Percentiles rank a stretch among this genome's conserved stretches.
phyloP scores from a whole-genome alignment of 2,329 filamentous ascomycete genomes.

The Cladophialophora exuberans region DNA sequence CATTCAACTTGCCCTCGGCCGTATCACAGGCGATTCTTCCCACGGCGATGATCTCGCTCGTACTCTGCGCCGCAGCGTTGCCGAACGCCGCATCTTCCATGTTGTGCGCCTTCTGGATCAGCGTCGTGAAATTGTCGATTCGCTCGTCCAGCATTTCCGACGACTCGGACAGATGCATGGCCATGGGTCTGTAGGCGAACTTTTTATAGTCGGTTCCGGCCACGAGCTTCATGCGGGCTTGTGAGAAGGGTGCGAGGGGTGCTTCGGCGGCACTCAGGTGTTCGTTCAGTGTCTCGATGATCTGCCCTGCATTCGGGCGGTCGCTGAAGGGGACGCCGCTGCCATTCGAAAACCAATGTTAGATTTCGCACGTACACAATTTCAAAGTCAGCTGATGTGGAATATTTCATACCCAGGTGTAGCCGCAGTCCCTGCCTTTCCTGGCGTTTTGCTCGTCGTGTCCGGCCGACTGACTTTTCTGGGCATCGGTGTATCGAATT shows the following conservation, averaged over 20 bases:
- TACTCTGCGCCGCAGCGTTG: constrained; percentile 82
- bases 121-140: constrained; percentile 83
- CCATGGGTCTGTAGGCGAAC: constrained; percentile 86
- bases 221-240: constrained; percentile 80
- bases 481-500: constrained; percentile 51
- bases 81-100: constrained; percentile 82
- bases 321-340: constrained; percentile 72
- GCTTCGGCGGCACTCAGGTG: constrained; percentile 69
- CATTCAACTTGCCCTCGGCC: constrained; percentile 81
- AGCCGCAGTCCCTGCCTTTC: constrained; percentile 16
- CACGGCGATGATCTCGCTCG: constrained; percentile 83
- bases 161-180: constrained; percentile 90
- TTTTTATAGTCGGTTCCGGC: constrained; percentile 89
- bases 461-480: constrained; percentile 49
- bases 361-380: neutral
- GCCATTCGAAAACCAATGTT: no score
- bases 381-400: no score
- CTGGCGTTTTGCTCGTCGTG: constrained; percentile 36
- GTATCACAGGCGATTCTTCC: constrained; percentile 90
- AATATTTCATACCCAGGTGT: constrained; percentile 19
- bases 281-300: constrained; percentile 80
- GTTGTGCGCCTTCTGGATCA: constrained; percentile 73
- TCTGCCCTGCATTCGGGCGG: constrained; percentile 76
- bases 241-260: constrained; percentile 71
- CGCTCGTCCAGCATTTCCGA: constrained; percentile 93